Evolutionary conservation across 2,329 filamentous ascomycete species (phyloP).

Genomic region (Colletotrichum liriopes): DNA sequence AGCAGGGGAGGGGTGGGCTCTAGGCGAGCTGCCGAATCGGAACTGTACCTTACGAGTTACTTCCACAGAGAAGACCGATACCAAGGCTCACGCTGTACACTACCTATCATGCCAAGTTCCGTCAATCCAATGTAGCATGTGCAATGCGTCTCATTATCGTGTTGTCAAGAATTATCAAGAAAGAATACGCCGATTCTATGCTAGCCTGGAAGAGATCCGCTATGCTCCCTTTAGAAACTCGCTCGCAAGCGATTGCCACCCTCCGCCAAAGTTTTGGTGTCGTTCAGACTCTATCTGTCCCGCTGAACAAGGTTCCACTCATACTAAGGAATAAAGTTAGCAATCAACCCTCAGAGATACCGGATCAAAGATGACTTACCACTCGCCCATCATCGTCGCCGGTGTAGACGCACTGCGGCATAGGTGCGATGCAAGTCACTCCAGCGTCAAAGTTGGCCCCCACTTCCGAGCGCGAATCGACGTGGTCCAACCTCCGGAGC

Average conservation of each 20-base stretch:
- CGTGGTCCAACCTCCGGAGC: constrained; percentile 86
- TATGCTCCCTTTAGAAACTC: constrained; percentile 43
- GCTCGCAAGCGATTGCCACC: constrained; percentile 1
- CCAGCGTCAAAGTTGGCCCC: constrained; percentile 74
- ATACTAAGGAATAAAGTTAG: constrained; percentile 60
- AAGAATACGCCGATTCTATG: constrained; percentile 38
- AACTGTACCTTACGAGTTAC: constrained; percentile 3
- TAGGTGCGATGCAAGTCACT: constrained; percentile 89
- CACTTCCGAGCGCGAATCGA: constrained; percentile 76
- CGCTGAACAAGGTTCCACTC: constrained; percentile 75
- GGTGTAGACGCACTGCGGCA: constrained; percentile 89
- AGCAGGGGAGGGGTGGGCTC: constrained; percentile 17
- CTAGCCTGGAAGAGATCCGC: constrained; percentile 27
- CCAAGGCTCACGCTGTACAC: constrained; percentile 33
- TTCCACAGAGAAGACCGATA: constrained; percentile 7
- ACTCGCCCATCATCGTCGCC: constrained; percentile 95
- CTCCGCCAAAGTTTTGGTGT: background rate
- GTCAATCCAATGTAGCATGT: constrained; percentile 16
- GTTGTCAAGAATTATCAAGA: constrained; percentile 12
- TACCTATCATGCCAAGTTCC: constrained; percentile 28
- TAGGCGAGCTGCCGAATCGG: constrained; percentile 17
- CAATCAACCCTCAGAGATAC: background rate
- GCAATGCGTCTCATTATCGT: constrained; percentile 7
- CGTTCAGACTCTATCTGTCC: constrained; percentile 65
- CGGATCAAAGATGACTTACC: constrained; percentile 61